Evolutionary conservation across 768 basidiomycete genomes (phyloP).

Genomic region (Pleurotus djamor): DNA sequence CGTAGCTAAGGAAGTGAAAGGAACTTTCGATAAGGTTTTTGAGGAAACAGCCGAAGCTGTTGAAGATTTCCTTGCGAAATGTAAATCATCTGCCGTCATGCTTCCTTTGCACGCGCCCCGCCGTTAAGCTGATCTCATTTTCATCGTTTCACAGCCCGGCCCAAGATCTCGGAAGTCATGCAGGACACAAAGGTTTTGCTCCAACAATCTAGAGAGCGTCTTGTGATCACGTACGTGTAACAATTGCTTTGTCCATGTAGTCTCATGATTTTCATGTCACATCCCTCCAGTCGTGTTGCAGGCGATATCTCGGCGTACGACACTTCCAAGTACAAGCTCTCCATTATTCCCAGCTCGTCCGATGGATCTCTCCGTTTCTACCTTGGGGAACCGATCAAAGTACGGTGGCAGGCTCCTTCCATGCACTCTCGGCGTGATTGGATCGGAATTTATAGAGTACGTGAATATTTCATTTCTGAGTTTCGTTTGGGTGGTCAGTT

Average conservation of each 20-base stretch:
- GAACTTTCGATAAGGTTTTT: constrained; percentile 94
- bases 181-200: constrained; percentile 91
- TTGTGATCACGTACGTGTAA: constrained; percentile 83
- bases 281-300: constrained; percentile 65
- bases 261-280: background rate
- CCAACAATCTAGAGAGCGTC: constrained; percentile 85
- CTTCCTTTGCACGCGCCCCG: background rate
- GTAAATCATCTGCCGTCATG: constrained; percentile 42
- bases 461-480: constrained; percentile 12
- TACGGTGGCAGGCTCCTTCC: constrained; percentile 85
- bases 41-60: constrained; percentile 92
- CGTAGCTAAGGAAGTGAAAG: constrained; percentile 84
- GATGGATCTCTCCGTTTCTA: constrained; percentile 66
- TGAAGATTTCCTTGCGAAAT: constrained; percentile 91
- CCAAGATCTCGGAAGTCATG: constrained; percentile 84
- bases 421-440: constrained; percentile 91
- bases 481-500: background rate
- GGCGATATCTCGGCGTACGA: constrained; percentile 82
- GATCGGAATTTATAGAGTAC: constrained; percentile 89
- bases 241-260: background rate
- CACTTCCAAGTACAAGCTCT: constrained; percentile 73
- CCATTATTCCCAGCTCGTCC: constrained; percentile 47
- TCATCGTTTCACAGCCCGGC: constrained; percentile 58
- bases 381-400: constrained; percentile 85
- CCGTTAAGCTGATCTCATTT: too few relatives aligned